Conservation (phyloP, 2,329 filamentous ascomycete genomes). For the Colletotrichum lentis region DNA sequence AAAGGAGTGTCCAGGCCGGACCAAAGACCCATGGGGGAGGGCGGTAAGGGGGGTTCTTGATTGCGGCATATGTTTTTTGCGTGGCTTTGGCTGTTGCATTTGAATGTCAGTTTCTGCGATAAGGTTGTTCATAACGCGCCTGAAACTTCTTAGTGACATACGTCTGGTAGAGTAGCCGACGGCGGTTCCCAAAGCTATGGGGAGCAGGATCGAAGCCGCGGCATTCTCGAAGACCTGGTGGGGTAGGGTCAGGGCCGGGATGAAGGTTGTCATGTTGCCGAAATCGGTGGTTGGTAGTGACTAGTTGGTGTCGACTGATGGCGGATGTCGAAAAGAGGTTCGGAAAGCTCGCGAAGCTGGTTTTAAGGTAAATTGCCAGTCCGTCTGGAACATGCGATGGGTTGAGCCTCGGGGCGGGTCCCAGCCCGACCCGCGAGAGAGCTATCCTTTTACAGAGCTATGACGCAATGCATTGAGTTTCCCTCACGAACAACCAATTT, state of each 20-base stretch:
- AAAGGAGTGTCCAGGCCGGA: slow-evolving; percentile 72
- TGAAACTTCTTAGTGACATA: slow-evolving; percentile 51
- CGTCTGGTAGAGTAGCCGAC: slow-evolving; percentile 74
- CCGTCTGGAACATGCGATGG: slow-evolving; percentile 31
- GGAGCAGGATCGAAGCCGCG: slow-evolving; percentile 77
- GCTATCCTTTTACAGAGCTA: slow-evolving; percentile 23
- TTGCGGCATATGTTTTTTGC: slow-evolving; percentile 67
- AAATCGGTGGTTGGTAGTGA: neutral
- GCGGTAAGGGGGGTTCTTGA: slow-evolving; percentile 73
- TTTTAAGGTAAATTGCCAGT: slow-evolving; percentile 5
- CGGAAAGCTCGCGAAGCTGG: neutral
- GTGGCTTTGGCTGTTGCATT: slow-evolving; percentile 59
- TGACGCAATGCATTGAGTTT: slow-evolving; percentile 32
- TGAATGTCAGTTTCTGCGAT: neutral
- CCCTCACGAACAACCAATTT: neutral
- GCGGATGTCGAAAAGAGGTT: neutral
- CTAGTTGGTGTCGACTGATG: neutral
- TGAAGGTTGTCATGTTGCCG: slow-evolving; percentile 75
- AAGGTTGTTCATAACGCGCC: too few species aligned
- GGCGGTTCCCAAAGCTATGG: slow-evolving; percentile 75
- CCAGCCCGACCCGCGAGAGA: slow-evolving; percentile 33
- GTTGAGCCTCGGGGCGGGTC: slow-evolving; percentile 35
- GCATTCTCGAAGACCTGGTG: slow-evolving; percentile 74
- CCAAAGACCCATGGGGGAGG: slow-evolving; percentile 70
- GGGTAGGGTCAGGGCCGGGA: slow-evolving; percentile 80